Percentiles rank a stretch among this genome's conserved stretches.
Conservation (phyloP, 1,284 basidiomycete species). For the Irpex sp. region DNA sequence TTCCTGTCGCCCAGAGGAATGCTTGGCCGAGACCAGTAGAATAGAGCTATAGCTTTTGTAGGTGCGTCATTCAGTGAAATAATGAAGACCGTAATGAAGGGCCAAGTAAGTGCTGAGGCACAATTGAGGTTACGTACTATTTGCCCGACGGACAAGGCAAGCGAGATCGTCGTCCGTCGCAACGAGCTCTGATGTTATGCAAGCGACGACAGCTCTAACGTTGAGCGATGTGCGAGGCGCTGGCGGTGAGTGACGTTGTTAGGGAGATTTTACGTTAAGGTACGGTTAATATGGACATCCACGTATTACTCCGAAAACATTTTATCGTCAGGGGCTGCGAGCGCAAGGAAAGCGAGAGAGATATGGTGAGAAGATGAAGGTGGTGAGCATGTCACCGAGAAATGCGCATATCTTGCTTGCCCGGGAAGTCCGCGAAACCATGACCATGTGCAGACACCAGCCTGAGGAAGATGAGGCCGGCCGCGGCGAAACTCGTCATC, state of each 20-base stretch:
- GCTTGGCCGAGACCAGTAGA: no score
- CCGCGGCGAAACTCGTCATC: constrained; percentile 1
- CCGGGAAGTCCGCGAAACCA: not conserved
- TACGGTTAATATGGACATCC: not conserved
- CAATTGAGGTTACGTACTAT: not conserved
- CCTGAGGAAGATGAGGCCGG: not conserved
- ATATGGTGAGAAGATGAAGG: not conserved
- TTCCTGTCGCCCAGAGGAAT: no score
- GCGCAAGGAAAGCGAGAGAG: not conserved
- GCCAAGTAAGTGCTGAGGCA: not conserved
- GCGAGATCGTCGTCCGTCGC: not conserved
- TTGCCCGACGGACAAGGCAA: not conserved
- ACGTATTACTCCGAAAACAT: not conserved
- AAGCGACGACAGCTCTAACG: not conserved
- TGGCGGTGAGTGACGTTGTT: not conserved
- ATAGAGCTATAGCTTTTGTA: no score
- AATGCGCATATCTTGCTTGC: not conserved
- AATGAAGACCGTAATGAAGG: not conserved
- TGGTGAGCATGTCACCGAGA: not conserved
- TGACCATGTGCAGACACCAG: not conserved
- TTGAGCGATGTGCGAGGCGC: not conserved
- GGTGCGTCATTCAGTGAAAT: no score
- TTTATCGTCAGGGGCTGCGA: not conserved
- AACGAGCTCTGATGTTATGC: not conserved
- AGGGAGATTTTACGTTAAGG: constrained; percentile 1